Evolutionary conservation across 768 basidiomycete species (phyloP).

Genomic region (Collybia sordida): DNA sequence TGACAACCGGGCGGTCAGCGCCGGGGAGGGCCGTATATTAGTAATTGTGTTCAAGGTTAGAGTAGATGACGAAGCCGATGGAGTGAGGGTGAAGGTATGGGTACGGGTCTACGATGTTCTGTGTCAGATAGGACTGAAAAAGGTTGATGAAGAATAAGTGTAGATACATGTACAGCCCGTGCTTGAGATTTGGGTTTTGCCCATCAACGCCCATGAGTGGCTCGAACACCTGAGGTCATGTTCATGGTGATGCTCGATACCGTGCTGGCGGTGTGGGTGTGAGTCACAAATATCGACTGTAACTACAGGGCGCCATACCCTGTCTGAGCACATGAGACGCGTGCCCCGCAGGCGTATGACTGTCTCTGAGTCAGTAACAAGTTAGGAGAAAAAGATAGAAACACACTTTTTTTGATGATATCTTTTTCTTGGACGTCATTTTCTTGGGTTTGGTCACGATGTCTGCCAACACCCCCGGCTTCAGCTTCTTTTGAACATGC

Average conservation of each 20-base stretch:
- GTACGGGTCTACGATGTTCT: constrained; percentile 35
- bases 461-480: constrained; percentile 24
- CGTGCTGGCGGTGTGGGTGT: too few relatives aligned
- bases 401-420: constrained; percentile 33
- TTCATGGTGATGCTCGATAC: too few relatives aligned
- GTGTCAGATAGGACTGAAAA: neutral
- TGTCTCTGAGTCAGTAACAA: too few relatives aligned
- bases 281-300: constrained; percentile 54
- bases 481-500: constrained; percentile 46
- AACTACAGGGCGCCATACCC: constrained; percentile 68
- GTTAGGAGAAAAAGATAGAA: too few relatives aligned
- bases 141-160: neutral
- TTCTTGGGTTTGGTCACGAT: constrained; percentile 33
- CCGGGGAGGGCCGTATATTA: too few relatives aligned
- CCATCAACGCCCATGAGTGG: constrained; percentile 64
- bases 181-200: constrained; percentile 66
- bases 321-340: constrained; percentile 55
- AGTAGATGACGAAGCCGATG: too few relatives aligned
- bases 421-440: constrained; percentile 41
- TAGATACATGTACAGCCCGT: constrained; percentile 52
- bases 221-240: constrained; percentile 55
- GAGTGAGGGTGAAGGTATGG: constrained; percentile 24
- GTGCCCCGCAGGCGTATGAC: constrained; percentile 44
- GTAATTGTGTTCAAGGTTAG: too few relatives aligned
- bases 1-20: constrained; percentile 47